Evolutionary conservation across 805 yeast genomes (phyloP).

Genomic region (Starmera dryadoides): DNA sequence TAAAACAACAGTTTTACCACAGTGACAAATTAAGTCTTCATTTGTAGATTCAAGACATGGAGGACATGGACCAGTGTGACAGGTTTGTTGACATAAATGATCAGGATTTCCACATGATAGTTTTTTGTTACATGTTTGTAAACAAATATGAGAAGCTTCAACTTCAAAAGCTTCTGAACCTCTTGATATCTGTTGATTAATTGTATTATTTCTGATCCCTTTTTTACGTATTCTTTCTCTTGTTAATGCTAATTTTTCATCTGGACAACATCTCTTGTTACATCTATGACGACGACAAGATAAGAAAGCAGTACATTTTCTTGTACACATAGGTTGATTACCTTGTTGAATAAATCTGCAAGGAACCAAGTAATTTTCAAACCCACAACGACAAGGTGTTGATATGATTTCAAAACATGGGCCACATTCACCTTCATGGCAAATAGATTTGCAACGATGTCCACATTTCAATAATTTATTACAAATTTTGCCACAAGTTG

Average conservation of each 20-base stretch:
- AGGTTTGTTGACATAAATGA: slow-evolving; percentile 62
- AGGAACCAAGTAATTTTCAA: slow-evolving; percentile 49
- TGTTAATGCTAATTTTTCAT: slow-evolving; percentile 48
- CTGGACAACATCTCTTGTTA: slow-evolving; percentile 58
- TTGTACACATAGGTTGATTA: slow-evolving; percentile 50
- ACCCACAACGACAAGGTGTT: slow-evolving; percentile 56
- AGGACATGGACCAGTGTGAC: slow-evolving; percentile 76
- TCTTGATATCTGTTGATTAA: slow-evolving; percentile 17
- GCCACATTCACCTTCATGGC: slow-evolving; percentile 76
- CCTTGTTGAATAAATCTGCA: slow-evolving; percentile 52
- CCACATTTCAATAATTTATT: slow-evolving; percentile 65
- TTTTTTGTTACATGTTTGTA: slow-evolving; percentile 53
- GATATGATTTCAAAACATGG: slow-evolving; percentile 52
- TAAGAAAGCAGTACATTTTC: slow-evolving; percentile 66
- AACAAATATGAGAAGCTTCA: slow-evolving; percentile 72
- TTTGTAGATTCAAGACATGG: slow-evolving; percentile 77
- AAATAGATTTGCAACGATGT: slow-evolving; percentile 59
- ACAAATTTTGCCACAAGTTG: slow-evolving; percentile 64
- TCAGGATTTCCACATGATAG: slow-evolving; percentile 49
- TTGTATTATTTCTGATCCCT: slow-evolving; percentile 37
- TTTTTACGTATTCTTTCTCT: slow-evolving; percentile 42
- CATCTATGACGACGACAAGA: slow-evolving; percentile 83
- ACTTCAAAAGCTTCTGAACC: slow-evolving; percentile 47
- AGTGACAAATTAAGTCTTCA: slow-evolving; percentile 71
- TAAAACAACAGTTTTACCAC: slow-evolving; percentile 68